Evolutionary conservation across 768 basidiomycete species (phyloP).

Genomic region (Rhodotorula toruloides): DNA sequence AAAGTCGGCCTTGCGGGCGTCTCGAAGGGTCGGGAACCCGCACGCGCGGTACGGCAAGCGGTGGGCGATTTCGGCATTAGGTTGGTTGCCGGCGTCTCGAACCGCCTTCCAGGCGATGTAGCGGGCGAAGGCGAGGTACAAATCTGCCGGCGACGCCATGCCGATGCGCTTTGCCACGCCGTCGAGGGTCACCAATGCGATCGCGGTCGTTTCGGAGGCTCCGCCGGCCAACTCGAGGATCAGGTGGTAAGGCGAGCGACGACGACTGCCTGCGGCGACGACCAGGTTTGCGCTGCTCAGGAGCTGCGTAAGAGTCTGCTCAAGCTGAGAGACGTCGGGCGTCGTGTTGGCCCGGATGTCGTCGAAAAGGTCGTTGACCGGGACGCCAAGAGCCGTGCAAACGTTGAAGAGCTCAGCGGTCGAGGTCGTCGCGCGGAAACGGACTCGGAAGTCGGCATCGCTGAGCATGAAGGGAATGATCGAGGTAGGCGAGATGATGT

Average conservation of each 20-base stretch:
- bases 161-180: constrained; percentile 67
- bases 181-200: constrained; percentile 55
- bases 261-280: constrained; percentile 67
- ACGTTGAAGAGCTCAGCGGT: constrained; percentile 49
- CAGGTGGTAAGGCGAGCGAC: constrained; percentile 82
- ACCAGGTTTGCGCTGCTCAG: constrained; percentile 70
- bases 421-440: constrained; percentile 67
- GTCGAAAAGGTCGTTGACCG: constrained; percentile 50
- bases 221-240: constrained; percentile 61
- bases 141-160: constrained; percentile 55
- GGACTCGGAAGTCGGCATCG: constrained; percentile 78
- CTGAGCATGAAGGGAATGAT: constrained; percentile 54
- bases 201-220: constrained; percentile 44
- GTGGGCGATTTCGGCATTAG: constrained; percentile 31
- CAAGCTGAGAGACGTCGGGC: constrained; percentile 61
- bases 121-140: constrained; percentile 73
- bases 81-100: constrained; percentile 45
- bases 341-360: constrained; percentile 54
- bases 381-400: constrained; percentile 2
- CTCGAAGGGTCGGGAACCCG: constrained; percentile 65
- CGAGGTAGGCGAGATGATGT: constrained; percentile 49
- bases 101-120: constrained; percentile 63
- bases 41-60: constrained; percentile 64
- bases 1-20: constrained; percentile 66
- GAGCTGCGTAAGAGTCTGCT: constrained; percentile 67